phyloP scores from a whole-genome alignment of 2,329 filamentous ascomycete species.

The Lasiodiplodia sp. region DNA sequence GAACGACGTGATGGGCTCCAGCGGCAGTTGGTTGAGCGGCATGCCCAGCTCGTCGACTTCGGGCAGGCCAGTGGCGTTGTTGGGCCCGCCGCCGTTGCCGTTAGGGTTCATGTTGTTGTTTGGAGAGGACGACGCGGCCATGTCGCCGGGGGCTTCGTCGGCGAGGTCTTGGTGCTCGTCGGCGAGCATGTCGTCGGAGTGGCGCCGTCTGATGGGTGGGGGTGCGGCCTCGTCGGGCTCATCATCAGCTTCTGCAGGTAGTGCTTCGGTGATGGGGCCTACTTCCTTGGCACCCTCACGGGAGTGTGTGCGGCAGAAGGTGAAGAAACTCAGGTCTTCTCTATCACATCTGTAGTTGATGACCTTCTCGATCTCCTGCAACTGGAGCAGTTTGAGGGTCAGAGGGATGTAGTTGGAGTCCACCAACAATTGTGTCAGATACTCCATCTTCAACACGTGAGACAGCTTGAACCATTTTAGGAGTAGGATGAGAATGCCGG shows the following conservation, averaged over 20 bases:
- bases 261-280: constrained; percentile 45
- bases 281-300: constrained; percentile 58
- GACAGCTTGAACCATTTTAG: constrained; percentile 97
- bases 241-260: constrained; percentile 35
- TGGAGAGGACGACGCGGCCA: constrained; percentile 48
- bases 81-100: not conserved
- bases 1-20: constrained; percentile 83
- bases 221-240: constrained; percentile 73
- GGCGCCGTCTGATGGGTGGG: constrained; percentile 75
- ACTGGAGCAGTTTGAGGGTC: constrained; percentile 89
- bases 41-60: constrained; percentile 89
- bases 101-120: not conserved
- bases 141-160: not conserved
- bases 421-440: constrained; percentile 88
- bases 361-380: constrained; percentile 90
- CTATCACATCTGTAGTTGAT: constrained; percentile 87
- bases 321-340: constrained; percentile 89
- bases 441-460: constrained; percentile 95
- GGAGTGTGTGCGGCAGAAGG: constrained; percentile 80
- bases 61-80: constrained; percentile 44
- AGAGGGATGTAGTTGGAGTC: constrained; percentile 96
- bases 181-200: constrained; percentile 48
- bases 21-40: constrained; percentile 73
- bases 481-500: constrained; percentile 84
- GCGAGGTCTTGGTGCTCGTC: constrained; percentile 34